Evolutionary conservation across 2,329 filamentous ascomycete species (phyloP).

Genomic region (Verticillium nonalfalfae): DNA sequence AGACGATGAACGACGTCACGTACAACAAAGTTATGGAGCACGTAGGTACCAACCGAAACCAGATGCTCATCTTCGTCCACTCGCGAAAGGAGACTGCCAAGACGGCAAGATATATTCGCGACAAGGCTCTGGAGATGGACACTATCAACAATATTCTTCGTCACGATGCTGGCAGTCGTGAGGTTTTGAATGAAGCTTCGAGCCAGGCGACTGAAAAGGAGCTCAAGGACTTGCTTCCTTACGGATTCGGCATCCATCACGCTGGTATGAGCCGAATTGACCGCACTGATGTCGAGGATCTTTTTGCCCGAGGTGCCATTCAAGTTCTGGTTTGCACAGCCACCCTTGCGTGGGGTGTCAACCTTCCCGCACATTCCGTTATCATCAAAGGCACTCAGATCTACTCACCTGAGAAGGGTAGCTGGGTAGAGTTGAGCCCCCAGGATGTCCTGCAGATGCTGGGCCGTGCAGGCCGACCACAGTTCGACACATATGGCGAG

Average conservation of each 20-base stretch:
- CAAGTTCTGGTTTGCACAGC: constrained; percentile 96
- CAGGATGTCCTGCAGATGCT: constrained; percentile 99
- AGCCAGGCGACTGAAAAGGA: constrained; percentile 78
- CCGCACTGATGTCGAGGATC: constrained; percentile 87
- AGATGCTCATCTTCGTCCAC: constrained; percentile 99
- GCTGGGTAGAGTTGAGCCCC: constrained; percentile 95
- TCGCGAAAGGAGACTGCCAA: constrained; percentile 98
- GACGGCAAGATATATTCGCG: constrained; percentile 90
- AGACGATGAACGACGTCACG: constrained; percentile 98
- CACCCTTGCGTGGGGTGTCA: constrained; percentile 98
- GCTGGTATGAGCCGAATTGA: constrained; percentile 96
- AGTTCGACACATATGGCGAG: constrained; percentile 96
- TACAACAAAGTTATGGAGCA: constrained; percentile 98
- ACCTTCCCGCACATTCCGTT: constrained; percentile 93
- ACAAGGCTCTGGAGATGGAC: constrained; percentile 95
- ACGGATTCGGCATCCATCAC: constrained; percentile 97
- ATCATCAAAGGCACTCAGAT: constrained; percentile 99
- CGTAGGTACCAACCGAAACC: constrained; percentile 85
- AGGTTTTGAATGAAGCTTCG: constrained; percentile 80
- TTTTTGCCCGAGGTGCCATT: constrained; percentile 85
- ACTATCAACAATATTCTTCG: constrained; percentile 94
- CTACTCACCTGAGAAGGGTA: constrained; percentile 97
- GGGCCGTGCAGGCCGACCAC: constrained; percentile 89
- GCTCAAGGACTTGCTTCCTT: constrained; percentile 88
- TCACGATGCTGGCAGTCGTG: constrained; percentile 84